Base-by-base conservation (phyloP, 139 green algal genomes). In the Haematococcus lacustris region DNA sequence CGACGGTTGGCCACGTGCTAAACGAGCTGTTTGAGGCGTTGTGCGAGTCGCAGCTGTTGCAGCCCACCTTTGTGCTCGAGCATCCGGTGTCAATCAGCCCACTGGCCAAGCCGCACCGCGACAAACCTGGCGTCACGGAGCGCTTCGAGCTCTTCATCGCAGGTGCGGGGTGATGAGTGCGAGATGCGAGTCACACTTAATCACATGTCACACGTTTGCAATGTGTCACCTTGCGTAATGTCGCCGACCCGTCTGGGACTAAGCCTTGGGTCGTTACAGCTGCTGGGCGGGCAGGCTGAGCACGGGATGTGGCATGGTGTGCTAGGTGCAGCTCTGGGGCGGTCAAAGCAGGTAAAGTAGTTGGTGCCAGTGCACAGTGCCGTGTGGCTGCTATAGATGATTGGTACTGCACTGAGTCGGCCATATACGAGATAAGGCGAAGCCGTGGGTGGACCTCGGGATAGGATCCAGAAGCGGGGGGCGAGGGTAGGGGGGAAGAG, bases 91-190 rank as follows among this genome's bases (percentile, higher is more conserved):
- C 97, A 73, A 94, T 99, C 57, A 94, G 88, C 2, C 95, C 93
- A 13, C 87, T 98, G 64, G 92, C 95, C 59, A 98, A 98, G 85
- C 89, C 90, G 17, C 95, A 98, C 82, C 79, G 94, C 47, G 80
- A 33, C 40, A 83, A 90, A 51, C 74, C 82, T 2, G 93, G 92
- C 6, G 78, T 96, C 9, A 89, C 89, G n/a, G 95, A 99, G 82
- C 86, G 95, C 37, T 99, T 98, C 82, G 95, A 99, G 89, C 88
- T 99, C 0, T 99, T 97, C 76, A 82, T 98, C 67, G 88, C 87
- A 73, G 91, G 88, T 91, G 35, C 21, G 81, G 23, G n/a, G 2
- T 67, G n/a, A 37, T 35, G n/a, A 4, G 28, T 64, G 47, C 47
- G 47, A 57, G 13, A 28, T 13, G 13, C 21, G 13, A 28, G 47